Evolutionary conservation across 352 stramenopile species (phyloP), one percentile per base, ranked within the genome.

Genomic region (Halophytophthora batemanensis): DNA sequence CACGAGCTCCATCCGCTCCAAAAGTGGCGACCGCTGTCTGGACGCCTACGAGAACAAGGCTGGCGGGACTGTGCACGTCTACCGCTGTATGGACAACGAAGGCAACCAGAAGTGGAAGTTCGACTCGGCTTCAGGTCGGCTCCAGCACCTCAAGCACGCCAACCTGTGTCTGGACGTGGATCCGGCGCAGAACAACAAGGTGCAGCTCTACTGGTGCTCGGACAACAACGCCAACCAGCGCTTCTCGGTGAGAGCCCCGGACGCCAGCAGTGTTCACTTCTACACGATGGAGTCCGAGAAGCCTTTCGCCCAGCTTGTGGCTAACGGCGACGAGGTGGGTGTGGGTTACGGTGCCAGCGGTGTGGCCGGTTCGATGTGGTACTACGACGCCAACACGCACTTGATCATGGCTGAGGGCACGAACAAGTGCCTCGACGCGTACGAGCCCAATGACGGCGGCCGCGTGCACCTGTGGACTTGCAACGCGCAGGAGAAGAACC

Each of bases 71-170:
- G 79, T 87, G 17, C 76, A 80, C 42, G 61, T 82, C 31, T 86
- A 73, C 51, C 54, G 54, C 18, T 90, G 79, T 49, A 57, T 82
- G 13, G 64, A 79, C 19, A 56, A 55, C 19, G 72, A 86, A 45
- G 17, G 10, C 17, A 87, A 90, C 63, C 80, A 90, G 55, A 82
- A 84, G 50, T 90, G 77, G 77, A 64, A 44, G 35, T 85, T 71
- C 46, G 72, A 90, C 17, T 57, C 65, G 21, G 22, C 53, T 1
- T 83, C 80, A 1, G 66, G 69, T 1, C 59, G 71, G 47, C 48
- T 90, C 0, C 65, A 61, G 29, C 71, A 88, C 38, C 55, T 42
- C 2, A 69, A 44, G 11, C 67, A 86, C 58, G 46, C 58, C 21
- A 67, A 65, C n/a, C 72, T 87, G 40, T 91, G 81, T 36, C 53